Evolutionary conservation across 805 yeast genomes (phyloP).

Genomic region (Osmozyma mogii): DNA sequence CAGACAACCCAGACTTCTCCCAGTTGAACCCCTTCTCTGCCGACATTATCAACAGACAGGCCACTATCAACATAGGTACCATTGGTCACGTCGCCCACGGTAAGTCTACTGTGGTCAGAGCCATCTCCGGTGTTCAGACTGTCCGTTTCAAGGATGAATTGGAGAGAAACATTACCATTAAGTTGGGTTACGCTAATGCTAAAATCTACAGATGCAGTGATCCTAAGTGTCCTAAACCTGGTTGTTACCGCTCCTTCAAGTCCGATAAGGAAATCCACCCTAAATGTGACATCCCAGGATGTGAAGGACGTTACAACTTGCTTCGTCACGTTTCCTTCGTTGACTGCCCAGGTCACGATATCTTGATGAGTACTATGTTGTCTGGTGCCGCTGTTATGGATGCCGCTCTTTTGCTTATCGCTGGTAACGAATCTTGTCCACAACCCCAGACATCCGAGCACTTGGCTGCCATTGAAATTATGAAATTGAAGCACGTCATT

Average conservation of each 20-base stretch:
- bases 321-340: slow-evolving; percentile 97
- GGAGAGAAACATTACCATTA: slow-evolving; percentile 98
- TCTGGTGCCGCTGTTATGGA: slow-evolving; percentile 99
- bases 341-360: slow-evolving; percentile 99
- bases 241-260: slow-evolving; percentile 88
- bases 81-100: slow-evolving; percentile 97
- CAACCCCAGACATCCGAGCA: slow-evolving; percentile 99
- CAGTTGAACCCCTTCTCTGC: slow-evolving; percentile 81
- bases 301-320: slow-evolving; percentile 80
- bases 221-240: slow-evolving; percentile 84
- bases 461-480: slow-evolving; percentile 98
- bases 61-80: slow-evolving; percentile 97
- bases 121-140: slow-evolving; percentile 97
- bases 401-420: slow-evolving; percentile 91
- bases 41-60: slow-evolving; percentile 97
- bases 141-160: slow-evolving; percentile 98
- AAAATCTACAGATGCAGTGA: slow-evolving; percentile 91
- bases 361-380: slow-evolving; percentile 99
- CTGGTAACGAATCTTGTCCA: slow-evolving; percentile 99
- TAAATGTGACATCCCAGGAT: slow-evolving; percentile 80
- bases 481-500: slow-evolving; percentile 95
- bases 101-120: slow-evolving; percentile 87
- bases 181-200: slow-evolving; percentile 98
- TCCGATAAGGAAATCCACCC: slow-evolving; percentile 94
- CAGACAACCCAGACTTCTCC: slow-evolving; percentile 77